phyloP scores from a whole-genome alignment of 1,139 yeast species.

The Debaryomycetaceae sp. region DNA sequence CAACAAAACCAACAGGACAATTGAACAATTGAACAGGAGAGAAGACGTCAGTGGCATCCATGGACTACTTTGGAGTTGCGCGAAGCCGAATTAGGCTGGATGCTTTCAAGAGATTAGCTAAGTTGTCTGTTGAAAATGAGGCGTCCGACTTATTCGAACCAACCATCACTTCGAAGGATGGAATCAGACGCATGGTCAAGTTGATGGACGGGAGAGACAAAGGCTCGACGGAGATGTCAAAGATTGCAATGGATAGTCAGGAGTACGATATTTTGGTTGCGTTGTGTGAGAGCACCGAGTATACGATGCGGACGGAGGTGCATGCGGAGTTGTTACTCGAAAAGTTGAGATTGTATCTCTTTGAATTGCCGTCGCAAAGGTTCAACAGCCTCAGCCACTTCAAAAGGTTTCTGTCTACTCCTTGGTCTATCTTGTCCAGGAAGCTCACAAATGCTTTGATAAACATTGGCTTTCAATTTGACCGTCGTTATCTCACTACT shows the following conservation, averaged over 20 bases:
- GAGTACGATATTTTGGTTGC: conserved; percentile 76
- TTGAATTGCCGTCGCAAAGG: conserved; percentile 55
- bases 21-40: background rate
- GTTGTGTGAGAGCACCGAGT: conserved; percentile 51
- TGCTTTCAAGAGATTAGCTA: conserved; percentile 51
- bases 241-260: conserved; percentile 43
- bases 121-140: conserved; percentile 21
- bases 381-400: conserved; percentile 22
- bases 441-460: conserved; percentile 35
- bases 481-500: conserved; percentile 20
- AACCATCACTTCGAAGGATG: conserved; percentile 11
- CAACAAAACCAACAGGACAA: background rate
- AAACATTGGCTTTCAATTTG: conserved; percentile 34
- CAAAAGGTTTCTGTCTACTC: conserved; percentile 25
- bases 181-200: conserved; percentile 21
- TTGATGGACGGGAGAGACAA: conserved; percentile 21
- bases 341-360: conserved; percentile 55
- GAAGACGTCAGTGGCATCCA: conserved; percentile 6
- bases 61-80: conserved; percentile 40
- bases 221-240: conserved; percentile 12
- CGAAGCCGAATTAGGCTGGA: conserved; percentile 52
- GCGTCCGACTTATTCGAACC: conserved; percentile 1
- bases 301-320: conserved; percentile 31
- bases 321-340: conserved; percentile 53
- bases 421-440: conserved; percentile 37